Conservation (phyloP, 2,329 filamentous ascomycete species). For the Paecilomyces formosus region DNA sequence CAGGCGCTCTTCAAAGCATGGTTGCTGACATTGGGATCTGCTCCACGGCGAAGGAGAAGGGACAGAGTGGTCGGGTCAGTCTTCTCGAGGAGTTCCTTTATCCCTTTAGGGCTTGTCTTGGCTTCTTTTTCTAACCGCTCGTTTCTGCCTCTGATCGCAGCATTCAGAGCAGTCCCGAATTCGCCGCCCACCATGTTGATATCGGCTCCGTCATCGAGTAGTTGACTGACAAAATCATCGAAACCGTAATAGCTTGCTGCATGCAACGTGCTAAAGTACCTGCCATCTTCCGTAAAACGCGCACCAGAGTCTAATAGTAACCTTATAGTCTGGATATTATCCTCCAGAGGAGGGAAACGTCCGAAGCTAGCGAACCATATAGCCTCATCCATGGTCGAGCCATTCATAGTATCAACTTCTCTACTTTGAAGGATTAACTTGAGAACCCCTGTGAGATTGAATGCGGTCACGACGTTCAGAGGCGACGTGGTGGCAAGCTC, state of each 20-base stretch:
- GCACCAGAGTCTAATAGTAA: constrained; percentile 3
- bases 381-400: background rate
- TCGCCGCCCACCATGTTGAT: constrained; percentile 2
- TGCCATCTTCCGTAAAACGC: constrained; percentile 1
- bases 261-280: constrained; percentile 6
- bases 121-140: background rate
- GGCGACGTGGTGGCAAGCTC: background rate
- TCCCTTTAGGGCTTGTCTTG: background rate
- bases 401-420: background rate
- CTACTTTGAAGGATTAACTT: constrained; percentile 1
- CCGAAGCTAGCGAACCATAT: background rate
- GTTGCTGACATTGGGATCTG: background rate
- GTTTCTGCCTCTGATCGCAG: constrained; percentile 3
- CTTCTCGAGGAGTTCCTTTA: background rate
- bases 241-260: constrained; percentile 9
- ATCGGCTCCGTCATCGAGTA: constrained; percentile 11
- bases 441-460: background rate
- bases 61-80: background rate
- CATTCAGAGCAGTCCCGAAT: constrained; percentile 5
- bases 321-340: background rate
- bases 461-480: background rate
- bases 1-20: background rate
- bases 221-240: constrained; percentile 11
- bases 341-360: background rate
- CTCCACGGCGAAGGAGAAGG: constrained; percentile 1